Percentiles rank a stretch among this genome's conserved stretches.
phyloP scores from a whole-genome alignment of 2,329 filamentous ascomycete genomes.

The Colletotrichum orbiculare region DNA sequence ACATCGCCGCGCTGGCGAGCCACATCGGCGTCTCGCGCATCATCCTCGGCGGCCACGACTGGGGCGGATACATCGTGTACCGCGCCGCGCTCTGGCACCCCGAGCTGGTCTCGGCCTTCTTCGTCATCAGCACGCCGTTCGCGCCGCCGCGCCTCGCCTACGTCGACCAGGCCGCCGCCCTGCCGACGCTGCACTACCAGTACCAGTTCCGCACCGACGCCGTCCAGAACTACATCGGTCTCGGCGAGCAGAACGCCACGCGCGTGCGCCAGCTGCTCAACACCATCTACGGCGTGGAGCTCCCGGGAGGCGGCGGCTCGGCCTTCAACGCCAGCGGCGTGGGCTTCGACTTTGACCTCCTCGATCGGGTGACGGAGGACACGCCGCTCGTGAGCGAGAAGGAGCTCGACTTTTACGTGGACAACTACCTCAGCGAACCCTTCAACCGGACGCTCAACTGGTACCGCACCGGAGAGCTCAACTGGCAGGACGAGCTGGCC shows the following conservation, averaged over 20 bases:
- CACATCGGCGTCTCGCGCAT: constrained; percentile 61
- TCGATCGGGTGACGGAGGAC: constrained; percentile 61
- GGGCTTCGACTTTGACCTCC: constrained; percentile 69
- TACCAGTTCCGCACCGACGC: constrained; percentile 74
- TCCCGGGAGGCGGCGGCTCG: constrained; percentile 61
- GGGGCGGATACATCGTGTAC: constrained; percentile 80
- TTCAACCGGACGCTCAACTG: constrained; percentile 86
- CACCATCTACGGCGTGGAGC: constrained; percentile 72
- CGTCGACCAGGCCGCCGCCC: constrained; percentile 64
- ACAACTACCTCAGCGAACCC: constrained; percentile 76
- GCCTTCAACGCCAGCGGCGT: constrained; percentile 63
- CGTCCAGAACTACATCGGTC: constrained; percentile 45
- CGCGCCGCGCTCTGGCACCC: constrained; percentile 77
- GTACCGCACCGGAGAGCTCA: constrained; percentile 81
- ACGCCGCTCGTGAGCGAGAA: constrained; percentile 71
- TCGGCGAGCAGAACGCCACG: constrained; percentile 61
- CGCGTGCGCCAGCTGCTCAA: constrained; percentile 74
- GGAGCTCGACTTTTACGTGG: constrained; percentile 81
- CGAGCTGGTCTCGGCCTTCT: constrained; percentile 73
- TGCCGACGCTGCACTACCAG: constrained; percentile 81
- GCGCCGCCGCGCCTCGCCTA: constrained; percentile 61
- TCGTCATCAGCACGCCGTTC: constrained; percentile 80
- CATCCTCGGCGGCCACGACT: constrained; percentile 86
- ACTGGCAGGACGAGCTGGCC: constrained; percentile 78
- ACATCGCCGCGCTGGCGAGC: constrained; percentile 75